Base-by-base conservation (phyloP, 345 rosid species). In the Syzygium jambos region DNA sequence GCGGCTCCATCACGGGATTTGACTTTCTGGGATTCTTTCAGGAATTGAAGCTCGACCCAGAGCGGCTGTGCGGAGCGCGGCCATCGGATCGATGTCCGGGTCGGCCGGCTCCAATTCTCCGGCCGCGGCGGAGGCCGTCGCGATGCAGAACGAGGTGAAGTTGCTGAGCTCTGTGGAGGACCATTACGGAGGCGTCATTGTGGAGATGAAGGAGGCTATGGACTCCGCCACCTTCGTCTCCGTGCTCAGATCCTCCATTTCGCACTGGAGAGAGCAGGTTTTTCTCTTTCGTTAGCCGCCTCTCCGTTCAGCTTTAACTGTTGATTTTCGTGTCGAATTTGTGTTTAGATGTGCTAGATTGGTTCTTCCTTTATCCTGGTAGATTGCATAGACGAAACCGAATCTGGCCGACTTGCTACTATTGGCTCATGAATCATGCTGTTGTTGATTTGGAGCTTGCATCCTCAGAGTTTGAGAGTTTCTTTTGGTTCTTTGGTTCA, bases 191-290 rank as follows among this genome's bases (percentile, higher is more conserved):
- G 99, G 99, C 46, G 97, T 96, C 19, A 87, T 93, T 52, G 91
- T 94, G 29, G 96, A 95, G 80, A 85, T 97, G 89, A 93, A 78
- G 21, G 93, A 92, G 55, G 93, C 93, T 53, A 92, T 95, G 93
- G 94, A 95, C 73, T 88, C 94, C 38, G 86, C 83, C 56, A 84
- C 88, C 86, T 96, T 97, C 93, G 90, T 93, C 15, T 84, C 93
- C 1, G 78, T 91, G 90, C 98, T 97, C 52, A 90, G 90, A 87
- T 90, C 95, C 57, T 95, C 97, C 49, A 88, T 96, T 63, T 73
- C 92, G 41, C 86, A 85, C 55, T 97, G 99, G 99, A 91, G 92
- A 86, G 92, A 91, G 82, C 96, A 93, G 98, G 99, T 95, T 53
- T 27, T 85, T 51, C 51, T 25, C 51, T 25, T 86, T 51, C 29